Conservation (phyloP, 148 eudicot genomes). For the Amaranthus cruentus region DNA sequence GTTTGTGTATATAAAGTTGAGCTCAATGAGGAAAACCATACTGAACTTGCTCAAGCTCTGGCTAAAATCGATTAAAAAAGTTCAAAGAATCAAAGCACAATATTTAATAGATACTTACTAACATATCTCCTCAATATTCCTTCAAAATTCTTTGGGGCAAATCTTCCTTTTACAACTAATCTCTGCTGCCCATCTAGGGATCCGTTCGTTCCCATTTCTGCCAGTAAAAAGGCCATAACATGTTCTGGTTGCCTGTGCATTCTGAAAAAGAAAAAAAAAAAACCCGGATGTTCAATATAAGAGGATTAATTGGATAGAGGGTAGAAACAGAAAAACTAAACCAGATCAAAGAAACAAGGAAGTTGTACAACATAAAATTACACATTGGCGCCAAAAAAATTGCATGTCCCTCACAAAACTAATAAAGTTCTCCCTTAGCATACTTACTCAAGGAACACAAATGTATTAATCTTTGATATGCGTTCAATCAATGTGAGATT, state of each 20-base stretch:
- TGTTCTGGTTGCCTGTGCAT: conserved; percentile 99
- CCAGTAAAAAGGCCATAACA: conserved; percentile 93
- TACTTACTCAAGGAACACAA: not conserved
- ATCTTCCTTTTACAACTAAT: conserved; percentile 85
- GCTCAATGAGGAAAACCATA: not conserved
- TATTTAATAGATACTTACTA: conserved; percentile 58
- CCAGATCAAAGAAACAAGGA: not conserved
- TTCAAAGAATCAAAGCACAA: not conserved
- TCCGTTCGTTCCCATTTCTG: conserved; percentile 98
- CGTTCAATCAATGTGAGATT: not conserved
- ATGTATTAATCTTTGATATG: not conserved
- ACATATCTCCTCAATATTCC: conserved; percentile 85
- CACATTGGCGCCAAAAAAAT: not conserved
- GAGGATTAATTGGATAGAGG: not conserved
- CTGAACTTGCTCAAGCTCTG: not conserved
- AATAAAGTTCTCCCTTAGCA: not conserved
- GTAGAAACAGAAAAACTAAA: not conserved
- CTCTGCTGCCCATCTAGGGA: conserved; percentile 94
- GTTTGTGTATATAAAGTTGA: not conserved
- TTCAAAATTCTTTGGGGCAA: conserved; percentile 92
- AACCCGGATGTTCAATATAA: not conserved
- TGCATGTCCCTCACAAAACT: not conserved
- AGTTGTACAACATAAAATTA: not conserved
- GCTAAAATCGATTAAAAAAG: not conserved
- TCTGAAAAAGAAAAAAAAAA: conserved; percentile 31